Conservation (phyloP, 2,329 filamentous ascomycete genomes). For the Pseudopithomyces maydicus region DNA sequence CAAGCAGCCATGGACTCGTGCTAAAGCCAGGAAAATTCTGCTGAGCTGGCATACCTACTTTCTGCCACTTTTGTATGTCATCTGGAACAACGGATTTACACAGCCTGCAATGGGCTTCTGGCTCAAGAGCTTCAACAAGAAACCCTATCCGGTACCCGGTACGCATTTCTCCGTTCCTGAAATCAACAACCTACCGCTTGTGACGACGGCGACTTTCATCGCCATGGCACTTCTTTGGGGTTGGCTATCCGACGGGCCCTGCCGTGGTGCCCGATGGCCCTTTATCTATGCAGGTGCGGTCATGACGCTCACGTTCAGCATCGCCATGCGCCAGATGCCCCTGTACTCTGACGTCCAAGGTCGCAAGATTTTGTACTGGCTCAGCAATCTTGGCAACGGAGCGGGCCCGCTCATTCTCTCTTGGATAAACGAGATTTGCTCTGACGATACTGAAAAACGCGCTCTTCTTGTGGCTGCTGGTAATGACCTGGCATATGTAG, state of each 20-base stretch:
- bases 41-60: slow-evolving; percentile 4
- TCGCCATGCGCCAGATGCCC: neutral
- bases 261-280: slow-evolving; percentile 4
- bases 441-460: slow-evolving; percentile 1
- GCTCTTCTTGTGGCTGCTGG: slow-evolving; percentile 1
- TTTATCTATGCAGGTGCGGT: slow-evolving; percentile 5
- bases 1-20: neutral
- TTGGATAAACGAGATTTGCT: slow-evolving; percentile 7
- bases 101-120: slow-evolving; percentile 5
- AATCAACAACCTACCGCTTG: slow-evolving; percentile 4
- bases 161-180: slow-evolving; percentile 2
- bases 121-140: slow-evolving; percentile 3
- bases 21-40: neutral
- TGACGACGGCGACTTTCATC: neutral
- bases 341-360: neutral
- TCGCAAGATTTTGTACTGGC: slow-evolving; percentile 4
- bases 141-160: neutral
- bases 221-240: slow-evolving; percentile 2
- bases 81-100: slow-evolving; percentile 1
- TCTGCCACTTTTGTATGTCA: slow-evolving; percentile 1
- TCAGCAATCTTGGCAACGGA: slow-evolving; percentile 2
- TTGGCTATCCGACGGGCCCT: slow-evolving; percentile 3
- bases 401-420: slow-evolving; percentile 4
- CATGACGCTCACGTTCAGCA: neutral
- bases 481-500: slow-evolving; percentile 2